phyloP scores from a whole-genome alignment of 2,329 filamentous ascomycete genomes.

The Pseudopyrenochaeta lycopersici region DNA sequence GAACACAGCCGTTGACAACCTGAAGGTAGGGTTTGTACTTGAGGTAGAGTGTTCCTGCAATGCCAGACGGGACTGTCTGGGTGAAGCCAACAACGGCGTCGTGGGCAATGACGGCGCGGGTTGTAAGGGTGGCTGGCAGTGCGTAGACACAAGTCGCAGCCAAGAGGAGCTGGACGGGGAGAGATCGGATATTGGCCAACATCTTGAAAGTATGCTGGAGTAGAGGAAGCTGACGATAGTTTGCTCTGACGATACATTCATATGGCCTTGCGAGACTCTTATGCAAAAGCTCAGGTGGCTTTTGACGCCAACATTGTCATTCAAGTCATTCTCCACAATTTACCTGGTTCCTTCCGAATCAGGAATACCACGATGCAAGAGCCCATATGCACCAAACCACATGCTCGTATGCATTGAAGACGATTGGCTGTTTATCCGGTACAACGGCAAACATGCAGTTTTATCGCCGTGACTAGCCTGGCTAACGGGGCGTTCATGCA shows the following conservation, averaged over 20 bases:
- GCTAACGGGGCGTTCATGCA: conserved; percentile 8
- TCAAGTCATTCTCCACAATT: neutral
- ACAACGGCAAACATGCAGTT: neutral
- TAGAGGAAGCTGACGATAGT: too few relatives aligned
- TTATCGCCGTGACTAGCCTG: conserved; percentile 1
- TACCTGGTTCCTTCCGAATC: conserved; percentile 1
- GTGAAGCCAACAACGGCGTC: conserved; percentile 63
- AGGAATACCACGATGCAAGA: conserved; percentile 9
- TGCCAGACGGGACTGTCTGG: conserved; percentile 60
- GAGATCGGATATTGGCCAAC: conserved; percentile 28
- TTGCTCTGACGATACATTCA: too few relatives aligned
- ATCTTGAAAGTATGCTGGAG: too few relatives aligned
- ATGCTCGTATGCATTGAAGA: conserved; percentile 2
- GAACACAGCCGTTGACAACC: conserved; percentile 68
- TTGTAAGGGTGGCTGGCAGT: conserved; percentile 36
- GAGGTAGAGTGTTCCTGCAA: conserved; percentile 59
- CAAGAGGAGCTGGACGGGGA: conserved; percentile 34
- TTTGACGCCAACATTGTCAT: neutral
- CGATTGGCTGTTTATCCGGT: conserved; percentile 11
- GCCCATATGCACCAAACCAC: conserved; percentile 9
- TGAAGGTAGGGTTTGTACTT: conserved; percentile 66
- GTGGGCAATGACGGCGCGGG: conserved; percentile 55
- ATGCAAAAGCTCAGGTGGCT: neutral
- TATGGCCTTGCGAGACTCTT: neutral
- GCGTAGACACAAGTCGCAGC: conserved; percentile 30